Evolutionary conservation across 2,329 filamentous ascomycete species (phyloP).

Genomic region (Gaeumannomyces tritici): DNA sequence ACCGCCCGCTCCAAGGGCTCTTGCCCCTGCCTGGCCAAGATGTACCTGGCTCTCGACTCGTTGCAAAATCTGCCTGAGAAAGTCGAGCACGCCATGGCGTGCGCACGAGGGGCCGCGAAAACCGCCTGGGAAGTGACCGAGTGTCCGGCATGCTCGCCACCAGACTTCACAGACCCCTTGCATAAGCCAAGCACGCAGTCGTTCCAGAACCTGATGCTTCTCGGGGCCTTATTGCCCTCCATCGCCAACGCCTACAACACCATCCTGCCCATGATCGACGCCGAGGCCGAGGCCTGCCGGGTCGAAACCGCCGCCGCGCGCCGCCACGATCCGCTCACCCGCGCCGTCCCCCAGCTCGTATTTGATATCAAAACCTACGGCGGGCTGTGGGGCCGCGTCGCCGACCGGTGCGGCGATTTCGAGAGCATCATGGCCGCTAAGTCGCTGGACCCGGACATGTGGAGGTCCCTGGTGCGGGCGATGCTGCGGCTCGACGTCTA

Average conservation of each 20-base stretch:
- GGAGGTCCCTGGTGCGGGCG: slow-evolving; percentile 43
- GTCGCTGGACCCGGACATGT: slow-evolving; percentile 40
- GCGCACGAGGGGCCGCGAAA: slow-evolving; percentile 36
- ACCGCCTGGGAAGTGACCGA: slow-evolving; percentile 40
- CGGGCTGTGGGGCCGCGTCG: slow-evolving; percentile 34
- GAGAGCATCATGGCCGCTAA: slow-evolving; percentile 10
- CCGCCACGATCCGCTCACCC: neutral
- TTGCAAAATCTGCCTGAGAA: slow-evolving; percentile 35
- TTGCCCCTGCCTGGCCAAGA: slow-evolving; percentile 38
- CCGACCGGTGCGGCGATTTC: slow-evolving; percentile 2
- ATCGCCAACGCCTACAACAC: slow-evolving; percentile 47
- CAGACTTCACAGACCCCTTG: slow-evolving; percentile 22
- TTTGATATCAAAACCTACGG: slow-evolving; percentile 38
- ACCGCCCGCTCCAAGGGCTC: neutral
- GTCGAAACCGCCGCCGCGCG: slow-evolving; percentile 10
- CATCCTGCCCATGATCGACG: slow-evolving; percentile 45
- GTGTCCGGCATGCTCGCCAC: slow-evolving; percentile 38
- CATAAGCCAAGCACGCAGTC: slow-evolving; percentile 32
- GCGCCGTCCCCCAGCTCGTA: neutral
- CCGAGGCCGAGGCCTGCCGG: slow-evolving; percentile 23
- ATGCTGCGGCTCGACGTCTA: slow-evolving; percentile 49
- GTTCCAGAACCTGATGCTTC: slow-evolving; percentile 50
- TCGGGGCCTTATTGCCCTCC: slow-evolving; percentile 47
- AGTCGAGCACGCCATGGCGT: slow-evolving; percentile 34
- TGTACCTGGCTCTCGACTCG: slow-evolving; percentile 41